Percentiles rank a stretch among this genome's conserved stretches.
phyloP scores from a whole-genome alignment of 1,284 basidiomycete species.

The Gomphus bonarii region DNA sequence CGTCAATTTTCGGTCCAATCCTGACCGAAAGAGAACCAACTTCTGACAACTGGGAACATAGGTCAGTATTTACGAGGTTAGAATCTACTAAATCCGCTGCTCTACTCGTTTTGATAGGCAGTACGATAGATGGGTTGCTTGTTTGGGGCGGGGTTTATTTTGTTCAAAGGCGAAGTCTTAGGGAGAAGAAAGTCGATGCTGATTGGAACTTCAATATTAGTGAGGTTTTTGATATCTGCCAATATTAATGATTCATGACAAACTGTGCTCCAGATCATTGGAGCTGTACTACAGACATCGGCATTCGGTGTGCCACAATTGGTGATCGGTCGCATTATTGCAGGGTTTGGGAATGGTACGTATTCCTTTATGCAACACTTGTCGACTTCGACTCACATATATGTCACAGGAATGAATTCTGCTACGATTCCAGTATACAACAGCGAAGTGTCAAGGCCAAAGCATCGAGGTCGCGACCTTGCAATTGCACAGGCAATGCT shows the following conservation, averaged over 20 bases:
- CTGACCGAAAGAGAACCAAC: not conserved
- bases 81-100: not conserved
- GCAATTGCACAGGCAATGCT: conserved; percentile 9
- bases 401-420: conserved; percentile 7
- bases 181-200: conserved; percentile 6
- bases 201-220: conserved; percentile 10
- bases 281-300: conserved; percentile 48
- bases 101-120: not conserved
- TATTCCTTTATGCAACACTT: not conserved
- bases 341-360: conserved; percentile 53
- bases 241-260: not conserved
- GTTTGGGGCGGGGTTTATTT: conserved; percentile 9
- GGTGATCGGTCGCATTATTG: conserved; percentile 50
- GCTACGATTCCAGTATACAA: conserved; percentile 11
- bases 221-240: not conserved
- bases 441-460: conserved; percentile 10
- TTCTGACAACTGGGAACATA: not conserved
- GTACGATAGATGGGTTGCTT: conserved; percentile 8
- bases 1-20: not conserved
- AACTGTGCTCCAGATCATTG: conserved; percentile 32
- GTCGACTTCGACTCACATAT: not conserved
- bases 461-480: conserved; percentile 9
- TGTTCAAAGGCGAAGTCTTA: conserved; percentile 9
- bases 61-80: conserved; percentile 10
- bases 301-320: conserved; percentile 46